Percentiles rank a stretch among this genome's conserved stretches.
Conservation (phyloP, 305 asterid species). For the Fraxinus latifolia region DNA sequence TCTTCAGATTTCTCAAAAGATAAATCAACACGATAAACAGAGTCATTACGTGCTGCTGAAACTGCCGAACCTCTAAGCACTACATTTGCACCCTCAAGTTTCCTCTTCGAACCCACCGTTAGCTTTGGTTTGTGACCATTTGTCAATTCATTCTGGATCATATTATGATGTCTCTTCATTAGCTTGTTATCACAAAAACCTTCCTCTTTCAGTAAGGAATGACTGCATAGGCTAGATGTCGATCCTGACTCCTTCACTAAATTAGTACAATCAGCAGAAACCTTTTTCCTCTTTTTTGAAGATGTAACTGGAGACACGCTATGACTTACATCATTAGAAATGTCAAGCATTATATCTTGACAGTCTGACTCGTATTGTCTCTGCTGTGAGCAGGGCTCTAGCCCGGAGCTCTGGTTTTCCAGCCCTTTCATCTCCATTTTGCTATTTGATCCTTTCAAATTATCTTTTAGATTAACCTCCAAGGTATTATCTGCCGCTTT, state of each 20-base stretch:
- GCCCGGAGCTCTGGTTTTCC: constrained; percentile 33
- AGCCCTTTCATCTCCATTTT: constrained; percentile 38
- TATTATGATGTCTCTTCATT: constrained; percentile 32
- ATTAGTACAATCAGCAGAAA: constrained; percentile 28
- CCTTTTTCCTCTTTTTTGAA: constrained; percentile 33
- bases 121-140: constrained; percentile 48
- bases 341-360: constrained; percentile 34
- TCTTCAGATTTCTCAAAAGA: constrained; percentile 30
- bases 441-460: constrained; percentile 30
- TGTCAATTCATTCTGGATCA: constrained; percentile 38
- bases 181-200: constrained; percentile 29
- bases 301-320: constrained; percentile 29
- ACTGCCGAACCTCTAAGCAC: constrained; percentile 31
- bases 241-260: constrained; percentile 35
- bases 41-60: neutral
- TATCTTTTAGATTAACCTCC: constrained; percentile 37
- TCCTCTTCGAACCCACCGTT: constrained; percentile 38
- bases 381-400: constrained; percentile 43
- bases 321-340: constrained; percentile 27
- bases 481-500: constrained; percentile 36
- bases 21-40: constrained; percentile 1
- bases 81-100: constrained; percentile 33
- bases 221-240: constrained; percentile 31
- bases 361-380: constrained; percentile 35
- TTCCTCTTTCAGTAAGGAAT: constrained; percentile 28